A percentile compares a stretch with the other conserved stretches of the same genome.
Conservation (phyloP, 108 stramenopile genomes). For the Fistulifera solaris region DNA sequence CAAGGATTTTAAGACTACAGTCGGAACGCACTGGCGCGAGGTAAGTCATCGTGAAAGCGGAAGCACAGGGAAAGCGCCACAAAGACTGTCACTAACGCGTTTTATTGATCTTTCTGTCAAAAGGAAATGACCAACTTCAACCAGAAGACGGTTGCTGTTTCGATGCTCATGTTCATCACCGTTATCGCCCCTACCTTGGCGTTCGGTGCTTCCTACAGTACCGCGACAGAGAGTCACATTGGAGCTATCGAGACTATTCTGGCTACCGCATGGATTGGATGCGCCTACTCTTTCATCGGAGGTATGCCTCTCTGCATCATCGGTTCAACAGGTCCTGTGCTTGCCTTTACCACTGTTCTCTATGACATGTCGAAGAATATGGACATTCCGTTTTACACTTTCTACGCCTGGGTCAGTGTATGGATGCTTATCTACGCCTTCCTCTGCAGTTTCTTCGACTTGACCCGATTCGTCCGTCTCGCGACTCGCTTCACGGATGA, state of each 20-base stretch:
- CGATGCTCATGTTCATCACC: conserved; percentile 25
- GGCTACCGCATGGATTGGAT: conserved; percentile 37
- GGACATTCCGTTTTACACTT: conserved; percentile 17
- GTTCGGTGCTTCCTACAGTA: conserved; percentile 24
- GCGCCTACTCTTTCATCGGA: conserved; percentile 25
- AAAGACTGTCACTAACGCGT: too few species aligned
- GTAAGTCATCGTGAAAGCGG: too few species aligned
- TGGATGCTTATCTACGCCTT: conserved; percentile 7
- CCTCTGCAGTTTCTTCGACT: conserved; percentile 12
- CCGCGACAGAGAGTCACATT: conserved; percentile 12
- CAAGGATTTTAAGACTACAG: conserved; percentile 20
- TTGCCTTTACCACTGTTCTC: conserved; percentile 19
- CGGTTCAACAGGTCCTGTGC: conserved; percentile 12
- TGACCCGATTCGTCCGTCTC: conserved; percentile 12
- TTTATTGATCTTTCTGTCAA: too few species aligned
- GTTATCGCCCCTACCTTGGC: conserved; percentile 28
- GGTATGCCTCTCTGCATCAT: conserved; percentile 5
- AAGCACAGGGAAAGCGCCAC: too few species aligned
- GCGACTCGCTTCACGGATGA: conserved; percentile 52
- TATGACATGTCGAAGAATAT: conserved; percentile 20
- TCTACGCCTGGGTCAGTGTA: conserved; percentile 19
- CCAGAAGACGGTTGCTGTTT: conserved; percentile 27
- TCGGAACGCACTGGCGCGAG: conserved; percentile 18
- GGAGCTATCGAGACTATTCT: conserved; percentile 33
- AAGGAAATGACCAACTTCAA: conserved; percentile 44